Percentiles rank a stretch among this genome's conserved stretches.
Evolutionary conservation across 805 yeast genomes (phyloP).

Genomic region (Yarrowia yakushimensis): DNA sequence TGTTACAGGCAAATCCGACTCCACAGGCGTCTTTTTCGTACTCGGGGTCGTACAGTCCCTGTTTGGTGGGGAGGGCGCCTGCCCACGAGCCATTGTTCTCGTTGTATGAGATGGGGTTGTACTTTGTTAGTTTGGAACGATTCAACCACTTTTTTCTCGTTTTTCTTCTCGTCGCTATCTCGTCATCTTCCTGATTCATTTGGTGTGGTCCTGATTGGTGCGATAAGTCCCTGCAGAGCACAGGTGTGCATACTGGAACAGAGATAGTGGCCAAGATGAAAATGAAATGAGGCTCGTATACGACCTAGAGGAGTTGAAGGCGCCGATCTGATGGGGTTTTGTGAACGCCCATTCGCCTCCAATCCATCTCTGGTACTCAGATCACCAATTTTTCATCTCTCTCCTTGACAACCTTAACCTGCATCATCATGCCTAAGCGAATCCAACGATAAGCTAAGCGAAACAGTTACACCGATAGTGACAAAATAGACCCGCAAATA

Average conservation of each 20-base stretch:
- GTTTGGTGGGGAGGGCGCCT: conserved; percentile 72
- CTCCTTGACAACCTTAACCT: conserved; percentile 2
- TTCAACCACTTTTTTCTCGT: too few species aligned
- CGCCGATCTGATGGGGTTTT: neutral
- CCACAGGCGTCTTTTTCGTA: conserved; percentile 97
- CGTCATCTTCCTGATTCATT: neutral
- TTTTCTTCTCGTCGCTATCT: neutral
- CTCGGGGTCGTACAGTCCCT: conserved; percentile 92
- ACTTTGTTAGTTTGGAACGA: neutral
- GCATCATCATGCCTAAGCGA: conserved; percentile 5
- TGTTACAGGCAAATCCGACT: conserved; percentile 94
- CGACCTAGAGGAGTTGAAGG: neutral
- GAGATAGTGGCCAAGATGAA: neutral
- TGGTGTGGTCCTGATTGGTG: neutral
- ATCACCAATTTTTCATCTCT: neutral
- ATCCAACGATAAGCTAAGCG: conserved; percentile 6
- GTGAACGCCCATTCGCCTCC: neutral
- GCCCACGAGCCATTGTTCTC: conserved; percentile 67
- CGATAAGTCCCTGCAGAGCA: neutral
- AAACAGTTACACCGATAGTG: neutral
- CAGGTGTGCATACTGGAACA: neutral
- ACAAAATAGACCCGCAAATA: too few species aligned
- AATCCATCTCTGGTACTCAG: neutral
- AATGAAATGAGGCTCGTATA: neutral
- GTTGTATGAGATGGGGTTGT: conserved; percentile 22